Conservation (phyloP, 2,329 filamentous ascomycete genomes). For the Fusarium mexicanum region DNA sequence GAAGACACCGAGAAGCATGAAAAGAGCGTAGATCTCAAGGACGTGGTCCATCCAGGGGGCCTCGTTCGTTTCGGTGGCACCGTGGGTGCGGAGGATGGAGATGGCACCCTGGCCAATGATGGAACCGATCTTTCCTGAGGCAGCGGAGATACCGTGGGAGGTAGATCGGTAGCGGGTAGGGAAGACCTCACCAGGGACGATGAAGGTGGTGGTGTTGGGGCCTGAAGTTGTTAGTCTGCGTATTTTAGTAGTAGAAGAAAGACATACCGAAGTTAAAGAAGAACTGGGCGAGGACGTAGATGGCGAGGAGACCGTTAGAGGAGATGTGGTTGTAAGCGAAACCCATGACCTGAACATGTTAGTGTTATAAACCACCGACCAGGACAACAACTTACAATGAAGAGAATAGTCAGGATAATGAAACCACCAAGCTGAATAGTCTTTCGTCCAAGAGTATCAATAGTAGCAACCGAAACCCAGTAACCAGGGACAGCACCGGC, state of each 20-base stretch:
- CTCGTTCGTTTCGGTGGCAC: slow-evolving; percentile 51
- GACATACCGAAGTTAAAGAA: slow-evolving; percentile 65
- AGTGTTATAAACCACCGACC: not conserved
- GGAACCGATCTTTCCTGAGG: slow-evolving; percentile 64
- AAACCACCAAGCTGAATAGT: slow-evolving; percentile 77
- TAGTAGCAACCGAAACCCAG: slow-evolving; percentile 79
- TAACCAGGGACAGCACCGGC: slow-evolving; percentile 84
- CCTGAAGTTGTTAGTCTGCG: slow-evolving; percentile 38
- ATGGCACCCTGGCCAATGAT: slow-evolving; percentile 68
- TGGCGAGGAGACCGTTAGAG: slow-evolving; percentile 63
- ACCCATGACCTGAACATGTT: slow-evolving; percentile 58
- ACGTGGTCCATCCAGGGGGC: slow-evolving; percentile 80
- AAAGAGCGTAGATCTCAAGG: slow-evolving; percentile 77
- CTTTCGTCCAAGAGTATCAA: slow-evolving; percentile 81
- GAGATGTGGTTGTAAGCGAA: slow-evolving; percentile 66
- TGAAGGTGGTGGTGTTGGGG: slow-evolving; percentile 66
- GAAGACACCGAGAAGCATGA: slow-evolving; percentile 78
- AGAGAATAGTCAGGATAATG: slow-evolving; percentile 67
- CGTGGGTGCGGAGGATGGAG: slow-evolving; percentile 60
- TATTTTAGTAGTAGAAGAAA: not conserved
- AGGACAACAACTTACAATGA: slow-evolving; percentile 50
- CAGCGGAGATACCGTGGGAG: slow-evolving; percentile 66
- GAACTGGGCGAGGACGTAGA: slow-evolving; percentile 67
- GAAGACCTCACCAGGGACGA: slow-evolving; percentile 66
- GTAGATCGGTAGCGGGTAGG: slow-evolving; percentile 66